Evolutionary conservation across 2,329 filamentous ascomycete species (phyloP), one percentile per base, ranked within the genome.

Genomic region (Fusarium keratoplasticum): DNA sequence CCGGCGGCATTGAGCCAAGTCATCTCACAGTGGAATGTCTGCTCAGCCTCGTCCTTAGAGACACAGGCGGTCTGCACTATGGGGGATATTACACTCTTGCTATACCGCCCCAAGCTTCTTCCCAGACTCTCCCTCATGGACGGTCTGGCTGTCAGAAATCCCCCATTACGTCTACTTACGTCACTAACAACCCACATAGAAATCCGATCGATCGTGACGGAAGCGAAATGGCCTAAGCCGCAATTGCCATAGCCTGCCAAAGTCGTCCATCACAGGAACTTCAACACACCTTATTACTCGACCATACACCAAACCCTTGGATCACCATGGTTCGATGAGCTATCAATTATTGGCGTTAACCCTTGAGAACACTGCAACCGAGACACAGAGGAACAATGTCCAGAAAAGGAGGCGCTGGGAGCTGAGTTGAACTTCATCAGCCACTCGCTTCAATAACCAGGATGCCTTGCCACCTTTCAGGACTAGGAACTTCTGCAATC

Each of bases 401-500:
- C 27, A 72, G 35, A 42, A 59, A 38, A 22, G 54, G 36, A 59
- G 29, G 31, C 52, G 59, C 59, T 38, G 68, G 35, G 38, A 67
- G 42, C 65, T 50, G 50, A 36, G 61, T 60, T 50, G 57, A 61
- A 59, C 55, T 20, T 55, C 44, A 44, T 57, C 36, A 47, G 29
- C 66, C 44, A 65, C 20, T 38, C 54, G 61, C 29, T 61, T 36
- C n/a, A 57, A 47, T 50, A 40, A 47, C 65, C 68, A 61, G 59
- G 59, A 58, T 72, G 27, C 35, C 52, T 64, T 64, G 22, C 62
- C 66, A 73, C 27, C 52, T 74, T 71, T 72, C 71, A 61, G 54
- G 58, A 57, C n/a, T 44, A 44, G 57, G 67, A 65, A 52, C 55
- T 42, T 57, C 42, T 55, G 18, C 61, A 44, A 38, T 44, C 54